These are phyloP conservation scores for apple (Malus domestica) DNA, from an alignment of 306 rosid genomes.

Conservation along the genomic window ASM211411v1 NC_041791.1:27471501-27472000, in stretches of 20 bases:
- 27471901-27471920: too few relatives aligned
- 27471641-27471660: too few relatives aligned
- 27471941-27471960: background rate
- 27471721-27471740: background rate
- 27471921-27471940: background rate
- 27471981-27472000: background rate
- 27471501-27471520: too few relatives aligned
- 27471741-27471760: background rate
- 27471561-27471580: too few relatives aligned
- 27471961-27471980: background rate
- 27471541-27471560: too few relatives aligned
- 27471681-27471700: background rate
- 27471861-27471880: background rate
- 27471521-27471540: too few relatives aligned
- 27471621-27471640: too few relatives aligned
- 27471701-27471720: background rate
- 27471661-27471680: background rate
- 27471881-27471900: background rate
- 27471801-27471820: background rate
- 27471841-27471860: background rate
- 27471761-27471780: background rate
- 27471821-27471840: background rate
- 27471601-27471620: background rate
- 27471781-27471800: background rate
- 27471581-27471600: too few relatives aligned